Base-by-base conservation (phyloP, 306 rosid genomes). In the Vicia faba region DNA sequence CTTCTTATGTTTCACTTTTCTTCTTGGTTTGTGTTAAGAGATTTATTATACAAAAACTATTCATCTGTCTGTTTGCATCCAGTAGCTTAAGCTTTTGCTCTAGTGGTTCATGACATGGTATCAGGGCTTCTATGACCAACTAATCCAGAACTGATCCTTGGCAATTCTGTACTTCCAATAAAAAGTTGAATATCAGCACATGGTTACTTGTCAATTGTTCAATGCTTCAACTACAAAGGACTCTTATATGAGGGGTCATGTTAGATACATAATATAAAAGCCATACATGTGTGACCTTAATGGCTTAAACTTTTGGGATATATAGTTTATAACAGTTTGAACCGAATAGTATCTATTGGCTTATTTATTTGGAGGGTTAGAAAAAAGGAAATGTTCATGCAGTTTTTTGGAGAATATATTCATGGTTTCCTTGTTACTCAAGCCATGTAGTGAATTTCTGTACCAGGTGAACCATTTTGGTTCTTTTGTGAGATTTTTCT, bases 401-500 rank as follows among this genome's bases (percentile, higher is more conserved):
- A 13, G 13, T 14, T 57, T 57, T 57, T n/a, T 7, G 63, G 41
- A 57, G 38, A 57, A 57, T 31, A 14, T 28, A 25, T 66, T 29
- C 25, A 48, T 46, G 70, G 71, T 68, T 66, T 35, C 33, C 61
- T 66, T 76, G 66, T 72, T 72, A 72, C 68, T 68, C 45, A 73
- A 64, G 56, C 19, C 54, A 40, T 60, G 72, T 5, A 59, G 55
- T 66, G 14, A 62, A 70, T 36, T 83, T 62, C 19, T 56, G 40
- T 56, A 40, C 53, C 79, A 93, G 98, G 95, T 84, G 66, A 89
- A 93, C 72, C 98, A 93, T 80, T 93, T 87, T 83, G 97, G 98
- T 48, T 86, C 96, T 70, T 93, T 83, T 74, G 98, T 88, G 83
- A 84, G 96, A 76, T 89, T 81, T 85, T 92, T 87, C 92, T 93